Evolutionary conservation across 108 stramenopile species (phyloP), one percentile per base, ranked within the genome.

Genomic region (Seminavis robusta): DNA sequence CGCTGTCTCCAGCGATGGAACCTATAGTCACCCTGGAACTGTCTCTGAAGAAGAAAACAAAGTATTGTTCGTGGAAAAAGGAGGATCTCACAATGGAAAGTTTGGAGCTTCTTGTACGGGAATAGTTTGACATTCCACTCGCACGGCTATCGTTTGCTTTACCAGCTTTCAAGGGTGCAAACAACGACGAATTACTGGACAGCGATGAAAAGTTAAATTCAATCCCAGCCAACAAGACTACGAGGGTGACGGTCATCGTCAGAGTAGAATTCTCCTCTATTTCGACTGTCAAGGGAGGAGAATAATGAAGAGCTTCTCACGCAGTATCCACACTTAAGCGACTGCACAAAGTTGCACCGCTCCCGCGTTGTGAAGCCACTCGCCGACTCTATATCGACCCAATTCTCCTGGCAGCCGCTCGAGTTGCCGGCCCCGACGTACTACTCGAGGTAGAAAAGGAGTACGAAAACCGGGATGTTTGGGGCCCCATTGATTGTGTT

Each of bases 321-420:
- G 42, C 42, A 10, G 42, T 43, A 21, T 43, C 42, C 21, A 43
- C 42, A 21, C 42, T 43, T 43, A 5, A 43, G 23, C 42, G 42
- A 21, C 42, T 43, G 6, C 42, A 43, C 5, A n/a, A 5, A 21
- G n/a, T 43, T 43, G 42, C 21, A 21, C 42, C 42, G 15, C 42
- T 43, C 42, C 42, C 42, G 17, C 42, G 23, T 6, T 43, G 42
- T 21, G 42, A 43, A 43, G 42, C 15, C 10, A 43, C 42, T 10
- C 42, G 42, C 21, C 42, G 42, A 43, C 42, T 43, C 42, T 43
- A 43, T 43, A 43, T 43, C 15, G 42, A 43, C 21, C 42, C 42
- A 5, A 11, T 43, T 43, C 42, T 43, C 21, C 42, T 43, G 5
- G 42, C 42, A 10, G 17, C 42, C 5, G 42, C 42, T 43, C 42